These are phyloP conservation scores for Tricholoma flavovirens DNA, from an alignment of 768 basidiomycete species.

Conservation along the genomic window DNA sequence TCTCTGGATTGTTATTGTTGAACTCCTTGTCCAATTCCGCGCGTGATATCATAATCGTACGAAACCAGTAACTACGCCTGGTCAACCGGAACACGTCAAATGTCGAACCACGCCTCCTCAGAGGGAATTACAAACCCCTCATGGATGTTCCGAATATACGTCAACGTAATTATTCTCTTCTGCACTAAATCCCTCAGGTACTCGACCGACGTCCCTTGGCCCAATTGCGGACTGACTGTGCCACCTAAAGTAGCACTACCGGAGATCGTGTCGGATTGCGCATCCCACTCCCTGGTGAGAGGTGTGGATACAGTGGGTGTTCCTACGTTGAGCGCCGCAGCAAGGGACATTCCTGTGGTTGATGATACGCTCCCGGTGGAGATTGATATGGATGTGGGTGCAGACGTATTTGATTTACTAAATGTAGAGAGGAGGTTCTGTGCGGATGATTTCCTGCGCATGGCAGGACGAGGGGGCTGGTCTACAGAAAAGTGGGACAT, in stretches of 20 bases:
- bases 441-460: conserved; percentile 83
- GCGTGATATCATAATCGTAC: conserved; percentile 76
- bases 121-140: conserved; percentile 59
- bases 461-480: conserved; percentile 42
- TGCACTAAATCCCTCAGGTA: conserved; percentile 74
- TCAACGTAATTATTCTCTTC: conserved; percentile 81
- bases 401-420: conserved; percentile 36
- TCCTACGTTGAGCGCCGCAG: conserved; percentile 29
- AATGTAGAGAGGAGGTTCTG: conserved; percentile 79
- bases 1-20: conserved; percentile 65
- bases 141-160: conserved; percentile 79
- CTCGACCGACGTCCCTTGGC: conserved; percentile 70
- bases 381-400: conserved; percentile 27
- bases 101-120: conserved; percentile 3
- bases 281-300: conserved; percentile 61
- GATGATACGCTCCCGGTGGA: conserved; percentile 22
- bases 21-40: conserved; percentile 72
- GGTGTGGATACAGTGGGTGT: conserved; percentile 39
- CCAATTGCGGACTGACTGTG: conserved; percentile 39
- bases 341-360: conserved; percentile 32
- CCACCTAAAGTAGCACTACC: conserved; percentile 26
- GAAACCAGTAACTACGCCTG: conserved; percentile 83
- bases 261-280: conserved; percentile 44
- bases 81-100: background rate
- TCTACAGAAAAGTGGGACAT: conserved; percentile 38